Percentiles rank a stretch among this genome's conserved stretches.
Conservation (phyloP, 371 early-diverging fungal species). For the Haplosporangium sp. region DNA sequence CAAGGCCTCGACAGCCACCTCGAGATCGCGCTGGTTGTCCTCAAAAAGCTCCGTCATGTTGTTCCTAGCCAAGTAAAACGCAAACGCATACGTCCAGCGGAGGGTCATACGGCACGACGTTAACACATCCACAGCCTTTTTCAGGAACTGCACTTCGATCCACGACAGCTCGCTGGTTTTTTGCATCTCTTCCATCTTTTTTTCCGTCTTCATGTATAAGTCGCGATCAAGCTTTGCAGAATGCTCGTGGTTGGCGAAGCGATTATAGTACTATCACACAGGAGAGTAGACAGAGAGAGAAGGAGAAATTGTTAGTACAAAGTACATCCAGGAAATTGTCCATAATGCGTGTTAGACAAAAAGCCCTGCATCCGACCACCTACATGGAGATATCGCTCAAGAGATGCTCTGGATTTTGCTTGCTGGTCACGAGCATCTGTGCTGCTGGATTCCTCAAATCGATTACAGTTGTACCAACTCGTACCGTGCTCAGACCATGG, state of each 20-base stretch:
- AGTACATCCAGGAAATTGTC: too few relatives aligned
- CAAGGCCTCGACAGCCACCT: conserved; percentile 93
- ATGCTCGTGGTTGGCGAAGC: conserved; percentile 97
- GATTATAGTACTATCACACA: conserved; percentile 96
- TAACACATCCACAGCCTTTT: conserved; percentile 90
- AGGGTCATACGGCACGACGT: conserved; percentile 88
- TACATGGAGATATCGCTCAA: conserved; percentile 96
- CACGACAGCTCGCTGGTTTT: conserved; percentile 88
- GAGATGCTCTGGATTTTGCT: conserved; percentile 82
- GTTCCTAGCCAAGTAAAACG: conserved; percentile 87
- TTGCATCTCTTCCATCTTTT: conserved; percentile 97
- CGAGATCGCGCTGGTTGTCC: conserved; percentile 95
- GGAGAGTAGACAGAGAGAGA: conserved; percentile 2
- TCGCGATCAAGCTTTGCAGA: conserved; percentile 91
- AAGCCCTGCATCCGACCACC: too few relatives aligned
- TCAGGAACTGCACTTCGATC: conserved; percentile 98
- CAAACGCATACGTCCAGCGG: conserved; percentile 98
- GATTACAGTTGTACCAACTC: conserved; percentile 95
- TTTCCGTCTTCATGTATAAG: conserved; percentile 88
- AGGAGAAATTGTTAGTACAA: not conserved
- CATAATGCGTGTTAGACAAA: too few relatives aligned
- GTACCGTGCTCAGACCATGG: conserved; percentile 96
- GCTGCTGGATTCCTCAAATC: conserved; percentile 89
- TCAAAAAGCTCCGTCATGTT: conserved; percentile 95
- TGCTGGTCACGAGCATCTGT: conserved; percentile 85